Base-by-base conservation (phyloP, 1,284 basidiomycete genomes). In the Ceratobasidium sp. region DNA sequence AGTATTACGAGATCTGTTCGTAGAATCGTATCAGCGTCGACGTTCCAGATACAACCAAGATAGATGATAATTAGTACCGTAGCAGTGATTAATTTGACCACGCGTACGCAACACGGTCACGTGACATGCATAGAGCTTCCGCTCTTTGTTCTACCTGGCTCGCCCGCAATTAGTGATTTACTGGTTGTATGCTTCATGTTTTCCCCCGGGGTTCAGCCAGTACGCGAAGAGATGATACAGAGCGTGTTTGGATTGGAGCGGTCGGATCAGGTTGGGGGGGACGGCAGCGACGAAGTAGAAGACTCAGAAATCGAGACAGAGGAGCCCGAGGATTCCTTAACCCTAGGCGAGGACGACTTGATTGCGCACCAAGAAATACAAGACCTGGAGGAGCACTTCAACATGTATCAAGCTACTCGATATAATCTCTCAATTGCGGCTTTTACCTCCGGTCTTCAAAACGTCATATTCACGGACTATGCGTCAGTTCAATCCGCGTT, bases 161-260 rank as follows among this genome's bases (percentile, higher is more conserved):
- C 44, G 44, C 44, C 44, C 44, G 44, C 44, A 46, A 46, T 46
- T 46, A 46, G 44, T 46, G 44, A 46, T 46, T 46, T 46, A 46
- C 44, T 46, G 44, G 44, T 46, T 46, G 44, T 46, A 46, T 46
- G 44, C 44, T 46, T 46, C 44, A 61, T 61, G 59, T 61, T 61
- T 38, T 61, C 59, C n/a, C 59, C 59, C 3, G 38, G 10, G 4
- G 28, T n/a, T 15, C 23, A 42, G 20, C 23, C 26, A 13, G 26
- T 61, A 42, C 28, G 59, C 26, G 38, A 61, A 13, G 59, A 42
- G 59, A 61, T 61, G 59, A 33, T 61, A 7, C 26, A 28, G 26
- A 33, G n/a, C n/a, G 38, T 61, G 13, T 61, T 61, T 38, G 59
- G 38, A 38, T 13, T 38, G 12, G 23, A 61, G 5, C 59, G 13